phyloP scores from a whole-genome alignment of 2,329 filamentous ascomycete species.

The Calonectria henricotiae region DNA sequence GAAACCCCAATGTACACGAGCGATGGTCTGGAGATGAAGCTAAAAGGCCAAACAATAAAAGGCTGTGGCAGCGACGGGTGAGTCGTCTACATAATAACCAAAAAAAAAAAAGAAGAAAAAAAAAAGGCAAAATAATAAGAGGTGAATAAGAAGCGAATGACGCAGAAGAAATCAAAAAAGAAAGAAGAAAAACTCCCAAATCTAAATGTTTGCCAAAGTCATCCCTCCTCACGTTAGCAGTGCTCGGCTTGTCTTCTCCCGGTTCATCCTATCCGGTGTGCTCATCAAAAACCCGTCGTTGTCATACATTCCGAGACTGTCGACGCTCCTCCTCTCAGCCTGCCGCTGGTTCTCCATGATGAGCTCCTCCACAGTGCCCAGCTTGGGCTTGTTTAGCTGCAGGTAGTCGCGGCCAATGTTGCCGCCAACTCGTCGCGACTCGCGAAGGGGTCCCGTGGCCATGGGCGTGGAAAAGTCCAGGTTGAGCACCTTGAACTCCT shows the following conservation, averaged over 20 bases:
- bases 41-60: neutral
- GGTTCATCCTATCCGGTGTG: conserved; percentile 61
- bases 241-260: conserved; percentile 49
- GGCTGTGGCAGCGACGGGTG: neutral
- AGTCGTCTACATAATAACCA: neutral
- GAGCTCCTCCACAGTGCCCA: conserved; percentile 52
- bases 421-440: conserved; percentile 42
- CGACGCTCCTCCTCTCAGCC: conserved; percentile 54
- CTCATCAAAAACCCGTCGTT: conserved; percentile 64
- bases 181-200: conserved; percentile 25
- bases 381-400: conserved; percentile 42
- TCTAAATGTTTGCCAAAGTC: conserved; percentile 3
- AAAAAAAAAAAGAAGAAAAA: conserved; percentile 2
- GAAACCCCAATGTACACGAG: conserved; percentile 1
- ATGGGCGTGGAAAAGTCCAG: conserved; percentile 35
- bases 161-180: neutral
- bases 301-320: conserved; percentile 65
- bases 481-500: conserved; percentile 36
- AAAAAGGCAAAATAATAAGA: neutral
- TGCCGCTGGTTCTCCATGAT: conserved; percentile 47
- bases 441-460: conserved; percentile 35
- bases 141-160: neutral
- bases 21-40: neutral
- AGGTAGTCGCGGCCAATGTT: conserved; percentile 47
- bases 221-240: conserved; percentile 51